Evolutionary conservation across 768 basidiomycete species (phyloP).

Genomic region (Nidularia pulvinata): DNA sequence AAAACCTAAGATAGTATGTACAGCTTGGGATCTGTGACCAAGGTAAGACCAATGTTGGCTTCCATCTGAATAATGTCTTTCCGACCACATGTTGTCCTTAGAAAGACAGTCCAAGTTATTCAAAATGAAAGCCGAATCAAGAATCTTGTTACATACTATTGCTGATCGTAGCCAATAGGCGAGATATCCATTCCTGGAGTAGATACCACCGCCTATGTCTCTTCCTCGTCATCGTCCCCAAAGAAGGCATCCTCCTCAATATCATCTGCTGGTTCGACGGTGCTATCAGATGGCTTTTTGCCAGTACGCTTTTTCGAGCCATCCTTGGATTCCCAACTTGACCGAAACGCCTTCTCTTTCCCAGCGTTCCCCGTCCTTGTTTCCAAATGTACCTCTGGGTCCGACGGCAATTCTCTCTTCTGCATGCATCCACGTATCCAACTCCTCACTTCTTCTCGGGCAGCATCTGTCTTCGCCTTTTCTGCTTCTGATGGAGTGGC

Average conservation of each 20-base stretch:
- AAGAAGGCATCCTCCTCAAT: slow-evolving; percentile 38
- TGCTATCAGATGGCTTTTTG: slow-evolving; percentile 2
- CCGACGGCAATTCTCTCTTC: slow-evolving; percentile 50
- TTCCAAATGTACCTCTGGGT: slow-evolving; percentile 53
- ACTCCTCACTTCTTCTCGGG: slow-evolving; percentile 56
- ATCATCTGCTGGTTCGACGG: slow-evolving; percentile 7
- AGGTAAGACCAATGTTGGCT: too few species aligned
- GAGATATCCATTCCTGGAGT: too few species aligned
- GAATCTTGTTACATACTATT: too few species aligned
- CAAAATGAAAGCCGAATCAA: too few species aligned
- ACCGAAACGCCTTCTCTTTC: slow-evolving; percentile 4
- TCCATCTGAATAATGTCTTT: too few species aligned
- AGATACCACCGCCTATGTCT: background rate
- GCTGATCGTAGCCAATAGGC: too few species aligned
- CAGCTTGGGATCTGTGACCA: slow-evolving; percentile 1
- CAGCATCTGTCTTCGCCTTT: slow-evolving; percentile 38
- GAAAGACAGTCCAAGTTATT: too few species aligned
- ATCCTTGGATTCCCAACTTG: slow-evolving; percentile 4
- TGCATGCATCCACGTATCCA: slow-evolving; percentile 65
- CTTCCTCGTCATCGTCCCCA: slow-evolving; percentile 31
- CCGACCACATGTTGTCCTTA: too few species aligned
- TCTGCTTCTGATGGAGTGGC: slow-evolving; percentile 19
- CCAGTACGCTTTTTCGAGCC: slow-evolving; percentile 2
- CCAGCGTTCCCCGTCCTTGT: background rate
- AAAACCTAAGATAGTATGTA: background rate